phyloP scores from a whole-genome alignment of 305 asterid species.

The Petunia hybrid region DNA sequence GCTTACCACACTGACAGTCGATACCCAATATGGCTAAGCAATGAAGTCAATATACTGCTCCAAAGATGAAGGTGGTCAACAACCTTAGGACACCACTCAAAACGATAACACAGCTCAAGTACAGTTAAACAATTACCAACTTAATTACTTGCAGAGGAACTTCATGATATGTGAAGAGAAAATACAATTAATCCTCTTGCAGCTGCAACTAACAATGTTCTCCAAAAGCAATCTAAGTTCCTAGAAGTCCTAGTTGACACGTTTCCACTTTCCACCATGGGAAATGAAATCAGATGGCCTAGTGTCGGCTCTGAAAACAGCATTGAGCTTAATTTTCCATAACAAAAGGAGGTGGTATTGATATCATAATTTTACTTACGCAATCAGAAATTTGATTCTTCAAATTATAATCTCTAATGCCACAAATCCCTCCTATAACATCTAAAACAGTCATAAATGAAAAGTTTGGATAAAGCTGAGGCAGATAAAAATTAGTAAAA shows the following conservation, averaged over 20 bases:
- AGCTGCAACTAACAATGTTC: background rate
- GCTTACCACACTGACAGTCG: background rate
- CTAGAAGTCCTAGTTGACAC: background rate
- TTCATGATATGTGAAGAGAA: background rate
- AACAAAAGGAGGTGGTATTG: background rate
- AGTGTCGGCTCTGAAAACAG: too few species aligned
- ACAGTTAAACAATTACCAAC: too few species aligned
- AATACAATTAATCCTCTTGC: background rate
- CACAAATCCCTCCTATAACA: background rate
- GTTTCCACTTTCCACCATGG: background rate
- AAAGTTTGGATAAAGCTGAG: background rate
- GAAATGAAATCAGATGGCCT: background rate
- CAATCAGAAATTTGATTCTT: background rate
- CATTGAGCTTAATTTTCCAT: too few species aligned
- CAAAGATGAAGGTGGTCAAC: background rate
- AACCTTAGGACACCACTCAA: background rate
- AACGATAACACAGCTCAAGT: too few species aligned
- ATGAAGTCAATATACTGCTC: background rate
- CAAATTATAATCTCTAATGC: constrained; percentile 4
- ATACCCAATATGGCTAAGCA: background rate
- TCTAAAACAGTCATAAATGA: background rate
- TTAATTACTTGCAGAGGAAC: background rate
- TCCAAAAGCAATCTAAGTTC: background rate
- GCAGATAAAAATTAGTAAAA: constrained; percentile 6
- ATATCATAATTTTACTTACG: constrained; percentile 11